These are phyloP conservation scores for Kuraishia cidri DNA, from an alignment of 805 yeast species.

Conservation along the genomic window DNA sequence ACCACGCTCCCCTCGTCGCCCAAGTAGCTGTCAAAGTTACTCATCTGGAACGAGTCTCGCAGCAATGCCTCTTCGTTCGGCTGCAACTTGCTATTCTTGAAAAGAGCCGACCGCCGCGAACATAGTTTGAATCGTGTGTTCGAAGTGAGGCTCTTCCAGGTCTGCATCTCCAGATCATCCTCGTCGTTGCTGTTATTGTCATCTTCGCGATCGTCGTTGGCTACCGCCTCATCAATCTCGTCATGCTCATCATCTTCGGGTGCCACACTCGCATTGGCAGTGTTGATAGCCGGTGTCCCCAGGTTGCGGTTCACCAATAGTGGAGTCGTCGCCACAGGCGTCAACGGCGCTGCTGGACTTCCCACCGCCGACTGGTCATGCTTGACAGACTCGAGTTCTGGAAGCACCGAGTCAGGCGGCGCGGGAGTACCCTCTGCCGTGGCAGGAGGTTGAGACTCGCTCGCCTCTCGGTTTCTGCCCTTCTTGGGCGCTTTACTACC, in stretches of 20 bases:
- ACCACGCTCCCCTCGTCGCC: slow-evolving; percentile 24
- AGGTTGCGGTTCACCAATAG: neutral
- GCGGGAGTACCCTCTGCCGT: slow-evolving; percentile 2
- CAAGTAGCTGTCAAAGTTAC: slow-evolving; percentile 39
- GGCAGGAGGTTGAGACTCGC: neutral
- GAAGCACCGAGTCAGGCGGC: no score
- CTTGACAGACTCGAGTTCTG: no score
- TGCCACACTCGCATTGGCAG: slow-evolving; percentile 5
- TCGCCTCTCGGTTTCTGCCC: slow-evolving; percentile 13
- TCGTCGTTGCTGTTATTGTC: slow-evolving; percentile 42
- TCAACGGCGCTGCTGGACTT: slow-evolving; percentile 3
- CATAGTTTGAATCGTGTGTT: slow-evolving; percentile 73
- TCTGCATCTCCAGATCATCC: slow-evolving; percentile 68
- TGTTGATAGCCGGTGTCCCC: slow-evolving; percentile 2
- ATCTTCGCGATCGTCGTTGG: slow-evolving; percentile 11
- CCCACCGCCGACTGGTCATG: slow-evolving; percentile 10
- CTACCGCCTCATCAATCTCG: slow-evolving; percentile 31
- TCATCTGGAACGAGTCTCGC: slow-evolving; percentile 62
- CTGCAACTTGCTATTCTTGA: slow-evolving; percentile 50
- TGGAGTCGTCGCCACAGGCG: neutral
- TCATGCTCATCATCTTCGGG: slow-evolving; percentile 34
- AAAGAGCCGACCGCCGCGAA: slow-evolving; percentile 55
- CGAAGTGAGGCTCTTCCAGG: slow-evolving; percentile 82
- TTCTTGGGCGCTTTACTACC: slow-evolving; percentile 25
- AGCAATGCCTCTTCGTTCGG: slow-evolving; percentile 61